These are phyloP conservation scores for Syzygium aqueum DNA, from an alignment of 345 rosid genomes.

Conservation along the genomic window DNA sequence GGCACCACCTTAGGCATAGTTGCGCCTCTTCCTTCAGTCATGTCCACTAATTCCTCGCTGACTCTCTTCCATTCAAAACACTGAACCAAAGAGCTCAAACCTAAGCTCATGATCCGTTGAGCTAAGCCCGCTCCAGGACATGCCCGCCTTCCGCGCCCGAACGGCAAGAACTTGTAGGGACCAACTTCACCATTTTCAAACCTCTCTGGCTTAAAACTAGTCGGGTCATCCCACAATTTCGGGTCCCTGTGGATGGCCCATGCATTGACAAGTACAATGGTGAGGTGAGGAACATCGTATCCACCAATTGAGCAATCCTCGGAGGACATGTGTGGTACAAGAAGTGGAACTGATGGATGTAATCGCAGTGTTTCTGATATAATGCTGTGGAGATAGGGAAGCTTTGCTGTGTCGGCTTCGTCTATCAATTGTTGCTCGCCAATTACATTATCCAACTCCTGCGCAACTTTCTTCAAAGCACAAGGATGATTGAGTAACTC, in stretches of 20 bases:
- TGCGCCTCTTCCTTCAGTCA: conserved; percentile 27
- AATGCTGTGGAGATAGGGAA: conserved; percentile 27
- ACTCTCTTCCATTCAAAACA: neutral
- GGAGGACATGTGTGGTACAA: conserved; percentile 31
- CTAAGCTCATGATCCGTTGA: neutral
- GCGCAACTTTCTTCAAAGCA: conserved; percentile 16
- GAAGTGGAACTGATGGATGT: conserved; percentile 31
- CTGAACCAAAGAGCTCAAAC: neutral
- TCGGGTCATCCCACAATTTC: conserved; percentile 25
- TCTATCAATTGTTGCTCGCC: conserved; percentile 25
- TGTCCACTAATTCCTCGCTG: conserved; percentile 18
- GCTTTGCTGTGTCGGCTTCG: conserved; percentile 22
- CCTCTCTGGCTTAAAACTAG: conserved; percentile 38
- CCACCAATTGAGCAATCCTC: conserved; percentile 30
- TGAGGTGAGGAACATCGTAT: conserved; percentile 26
- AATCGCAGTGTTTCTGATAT: conserved; percentile 25
- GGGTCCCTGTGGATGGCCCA: conserved; percentile 62
- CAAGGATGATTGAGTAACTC: conserved; percentile 34
- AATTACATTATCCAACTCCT: conserved; percentile 1
- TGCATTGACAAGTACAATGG: conserved; percentile 31
- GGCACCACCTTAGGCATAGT: conserved; percentile 33
- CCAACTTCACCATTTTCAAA: conserved; percentile 12
- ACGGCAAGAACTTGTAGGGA: neutral
- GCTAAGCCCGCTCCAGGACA: neutral
- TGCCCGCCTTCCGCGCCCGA: neutral